Evolutionary conservation across 2,329 filamentous ascomycete genomes (phyloP).

Genomic region (Aspergillus vadensis): DNA sequence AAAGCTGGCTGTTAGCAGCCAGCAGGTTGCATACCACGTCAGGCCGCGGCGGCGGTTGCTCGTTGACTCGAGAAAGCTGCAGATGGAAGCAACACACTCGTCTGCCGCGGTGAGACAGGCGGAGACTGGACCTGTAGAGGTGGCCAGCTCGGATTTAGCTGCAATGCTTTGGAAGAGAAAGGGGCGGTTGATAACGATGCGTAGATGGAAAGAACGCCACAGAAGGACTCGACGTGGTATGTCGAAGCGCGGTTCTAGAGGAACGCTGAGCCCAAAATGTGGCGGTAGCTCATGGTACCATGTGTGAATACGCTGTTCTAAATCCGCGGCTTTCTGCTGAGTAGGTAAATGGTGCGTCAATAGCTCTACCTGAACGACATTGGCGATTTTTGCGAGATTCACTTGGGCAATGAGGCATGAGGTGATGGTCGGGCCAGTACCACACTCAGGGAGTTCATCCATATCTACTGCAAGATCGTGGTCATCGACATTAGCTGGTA

Average conservation of each 20-base stretch:
- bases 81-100: constrained; percentile 25
- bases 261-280: constrained; percentile 13
- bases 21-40: constrained; percentile 28
- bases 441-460: constrained; percentile 19
- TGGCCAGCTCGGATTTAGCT: constrained; percentile 18
- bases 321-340: constrained; percentile 16
- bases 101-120: constrained; percentile 23
- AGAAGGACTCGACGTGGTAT: constrained; percentile 22
- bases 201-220: constrained; percentile 27
- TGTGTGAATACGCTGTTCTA: constrained; percentile 20
- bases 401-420: constrained; percentile 23
- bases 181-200: constrained; percentile 26
- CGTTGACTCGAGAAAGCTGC: constrained; percentile 21
- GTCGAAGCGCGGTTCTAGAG: constrained; percentile 20
- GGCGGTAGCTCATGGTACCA: constrained; percentile 21
- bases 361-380: constrained; percentile 24
- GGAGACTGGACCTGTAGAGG: constrained; percentile 16
- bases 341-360: constrained; percentile 23
- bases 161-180: constrained; percentile 25
- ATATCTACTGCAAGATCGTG: constrained; percentile 25
- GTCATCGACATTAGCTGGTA: constrained; percentile 23
- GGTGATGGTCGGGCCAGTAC: constrained; percentile 19
- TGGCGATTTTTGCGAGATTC: constrained; percentile 25
- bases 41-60: constrained; percentile 21
- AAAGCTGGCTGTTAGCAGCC: constrained; percentile 27